Conservation (phyloP, 176 grass and related monocot genomes). For the Triticum dicoccoides region DNA sequence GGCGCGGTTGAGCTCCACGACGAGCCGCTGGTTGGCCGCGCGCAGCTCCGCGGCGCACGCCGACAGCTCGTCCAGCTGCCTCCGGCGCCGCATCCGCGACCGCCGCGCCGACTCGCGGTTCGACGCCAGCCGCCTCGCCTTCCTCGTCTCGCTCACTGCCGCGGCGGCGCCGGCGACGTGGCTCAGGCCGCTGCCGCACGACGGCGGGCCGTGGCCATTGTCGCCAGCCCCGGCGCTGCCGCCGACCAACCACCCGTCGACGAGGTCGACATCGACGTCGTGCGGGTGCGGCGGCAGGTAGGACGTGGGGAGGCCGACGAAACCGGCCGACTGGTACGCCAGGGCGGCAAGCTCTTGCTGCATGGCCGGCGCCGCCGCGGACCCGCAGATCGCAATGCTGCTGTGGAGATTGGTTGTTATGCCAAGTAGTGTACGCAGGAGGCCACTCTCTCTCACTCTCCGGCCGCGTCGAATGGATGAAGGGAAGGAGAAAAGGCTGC, state of each 20-base stretch:
- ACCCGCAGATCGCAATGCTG: background rate
- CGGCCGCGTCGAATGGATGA: background rate
- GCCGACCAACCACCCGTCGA: background rate
- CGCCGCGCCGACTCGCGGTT: conserved; percentile 57
- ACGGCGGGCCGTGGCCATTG: background rate
- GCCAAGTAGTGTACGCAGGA: background rate
- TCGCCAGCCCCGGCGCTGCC: background rate
- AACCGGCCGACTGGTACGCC: conserved; percentile 14
- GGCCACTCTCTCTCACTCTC: background rate
- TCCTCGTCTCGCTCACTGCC: conserved; percentile 16
- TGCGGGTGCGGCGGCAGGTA: conserved; percentile 10
- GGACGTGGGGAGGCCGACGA: background rate
- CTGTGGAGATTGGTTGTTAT: background rate
- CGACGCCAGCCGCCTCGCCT: conserved; percentile 51
- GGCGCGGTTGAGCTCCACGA: conserved; percentile 42
- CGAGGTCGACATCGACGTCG: background rate
- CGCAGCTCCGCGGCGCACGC: conserved; percentile 28
- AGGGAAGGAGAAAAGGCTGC: background rate
- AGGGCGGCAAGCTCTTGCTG: conserved; percentile 19
- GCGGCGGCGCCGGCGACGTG: background rate
- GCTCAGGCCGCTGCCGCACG: background rate
- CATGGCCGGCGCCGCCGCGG: conserved; percentile 22
- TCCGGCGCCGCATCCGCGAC: conserved; percentile 38
- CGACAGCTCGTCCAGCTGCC: conserved; percentile 46
- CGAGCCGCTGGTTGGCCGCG: conserved; percentile 34